Base-by-base conservation (phyloP, 257 asterid genomes). In the Solanum habrochaites region DNA sequence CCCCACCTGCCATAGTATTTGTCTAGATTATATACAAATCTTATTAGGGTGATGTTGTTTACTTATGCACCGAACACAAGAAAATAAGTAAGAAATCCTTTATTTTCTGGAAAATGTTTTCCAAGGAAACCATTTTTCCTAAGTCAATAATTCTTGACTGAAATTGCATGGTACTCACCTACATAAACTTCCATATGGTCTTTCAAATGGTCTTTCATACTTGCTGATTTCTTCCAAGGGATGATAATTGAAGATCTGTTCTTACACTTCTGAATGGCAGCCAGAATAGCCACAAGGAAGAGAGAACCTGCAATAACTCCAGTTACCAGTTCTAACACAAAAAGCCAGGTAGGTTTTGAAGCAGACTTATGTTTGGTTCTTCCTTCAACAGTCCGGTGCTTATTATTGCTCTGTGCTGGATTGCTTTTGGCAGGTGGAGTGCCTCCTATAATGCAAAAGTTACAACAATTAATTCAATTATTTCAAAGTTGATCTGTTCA, bases 141-240 rank as follows among this genome's bases (percentile, higher is more conserved):
- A 62, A 39, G 56, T n/a, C 82, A 40, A 23, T 12, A 40, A 45
- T 27, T 77, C 23, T 72, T 32, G 20, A 77, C 43, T 45, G 72
- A 25, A 8, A 37, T 73, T 72, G 47, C 40, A 67, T 47, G 85
- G 86, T 81, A 88, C 93, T 66, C 71, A 97, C 99, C 98, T 89
- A 93, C 90, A 92, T 89, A 92, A 88, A 93, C 89, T 42, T 95
- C 85, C 90, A 87, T 88, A 89, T 90, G 91, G 85, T 96, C 98
- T 90, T 90, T 94, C 86, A 92, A 14, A 83, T 90, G 91, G 85
- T 95, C 98, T 90, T 90, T 95, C 87, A 93, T 52, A 83, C 98
- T 95, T 47, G 92, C 89, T 32, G 98, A 96, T 88, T 92, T 97
- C 93, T 92, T 97, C 99, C 99, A 95, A 5, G 98, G 98, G 86